phyloP scores from a whole-genome alignment of 208 protist species.

The Borovskyia barvae region DNA sequence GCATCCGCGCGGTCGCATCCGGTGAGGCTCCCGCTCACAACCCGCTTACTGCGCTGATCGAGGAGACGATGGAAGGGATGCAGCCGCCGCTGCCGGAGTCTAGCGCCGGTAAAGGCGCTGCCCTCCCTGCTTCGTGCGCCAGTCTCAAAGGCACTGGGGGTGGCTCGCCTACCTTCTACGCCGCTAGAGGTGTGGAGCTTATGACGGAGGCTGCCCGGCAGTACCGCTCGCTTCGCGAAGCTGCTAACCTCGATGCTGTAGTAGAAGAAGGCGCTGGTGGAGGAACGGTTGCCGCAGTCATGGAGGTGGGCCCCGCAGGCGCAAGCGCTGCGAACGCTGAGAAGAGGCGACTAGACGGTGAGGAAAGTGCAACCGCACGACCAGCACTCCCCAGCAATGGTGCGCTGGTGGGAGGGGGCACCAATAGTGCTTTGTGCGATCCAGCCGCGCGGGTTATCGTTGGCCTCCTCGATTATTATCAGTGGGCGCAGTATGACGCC shows the following conservation, averaged over 20 bases:
- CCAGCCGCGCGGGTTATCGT: slow-evolving; percentile 42
- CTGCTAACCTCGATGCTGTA: slow-evolving; percentile 43
- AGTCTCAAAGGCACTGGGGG: background rate
- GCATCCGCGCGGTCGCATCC: background rate
- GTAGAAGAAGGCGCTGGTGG: slow-evolving; percentile 27
- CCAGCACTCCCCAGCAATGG: background rate
- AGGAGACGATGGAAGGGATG: slow-evolving; percentile 7
- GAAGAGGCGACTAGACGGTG: background rate
- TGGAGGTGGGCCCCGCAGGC: background rate
- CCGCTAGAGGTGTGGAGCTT: slow-evolving; percentile 34
- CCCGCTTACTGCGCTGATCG: slow-evolving; percentile 2
- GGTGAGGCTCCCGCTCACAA: background rate
- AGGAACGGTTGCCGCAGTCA: background rate
- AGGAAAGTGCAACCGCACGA: background rate
- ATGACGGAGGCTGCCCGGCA: slow-evolving; percentile 50
- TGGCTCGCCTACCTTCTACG: slow-evolving; percentile 35
- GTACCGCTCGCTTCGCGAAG: slow-evolving; percentile 69
- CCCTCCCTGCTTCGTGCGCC: background rate
- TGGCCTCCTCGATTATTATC: slow-evolving; percentile 85
- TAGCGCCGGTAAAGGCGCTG: too few relatives aligned
- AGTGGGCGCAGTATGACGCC: slow-evolving; percentile 83
- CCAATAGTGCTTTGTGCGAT: slow-evolving; percentile 33
- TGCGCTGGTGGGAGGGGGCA: slow-evolving; percentile 36
- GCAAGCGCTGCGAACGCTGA: slow-evolving; percentile 1
- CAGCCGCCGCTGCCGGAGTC: background rate